Evolutionary conservation across 352 stramenopile species (phyloP).

Genomic region (Pilasporangium apinafurcum): DNA sequence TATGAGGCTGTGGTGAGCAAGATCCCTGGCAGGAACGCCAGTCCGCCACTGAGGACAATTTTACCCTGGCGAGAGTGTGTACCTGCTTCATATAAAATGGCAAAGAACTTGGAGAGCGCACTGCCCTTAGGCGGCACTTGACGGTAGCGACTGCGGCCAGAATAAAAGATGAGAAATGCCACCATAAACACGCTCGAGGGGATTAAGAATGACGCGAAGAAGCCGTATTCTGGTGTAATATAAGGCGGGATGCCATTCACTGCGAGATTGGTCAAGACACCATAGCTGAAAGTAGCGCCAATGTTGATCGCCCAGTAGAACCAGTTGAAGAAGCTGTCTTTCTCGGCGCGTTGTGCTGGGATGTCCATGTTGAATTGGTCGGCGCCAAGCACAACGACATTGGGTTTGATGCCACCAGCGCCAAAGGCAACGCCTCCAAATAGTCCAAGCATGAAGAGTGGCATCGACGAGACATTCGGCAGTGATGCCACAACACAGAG

Average conservation of each 20-base stretch:
- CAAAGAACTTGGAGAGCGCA: constrained; percentile 65
- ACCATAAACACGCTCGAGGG: constrained; percentile 76
- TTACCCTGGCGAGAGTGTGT: constrained; percentile 42
- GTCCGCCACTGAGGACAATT: constrained; percentile 66
- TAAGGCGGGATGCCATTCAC: constrained; percentile 86
- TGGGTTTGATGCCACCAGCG: constrained; percentile 70
- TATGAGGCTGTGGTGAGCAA: constrained; percentile 74
- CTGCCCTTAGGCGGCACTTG: constrained; percentile 72
- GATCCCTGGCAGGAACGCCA: constrained; percentile 70
- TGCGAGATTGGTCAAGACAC: constrained; percentile 85
- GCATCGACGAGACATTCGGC: constrained; percentile 43
- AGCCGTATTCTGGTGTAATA: constrained; percentile 76
- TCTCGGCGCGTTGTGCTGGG: constrained; percentile 58
- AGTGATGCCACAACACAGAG: constrained; percentile 64
- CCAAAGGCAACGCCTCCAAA: constrained; percentile 73
- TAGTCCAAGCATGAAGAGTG: constrained; percentile 77
- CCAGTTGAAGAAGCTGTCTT: constrained; percentile 91
- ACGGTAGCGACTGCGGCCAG: constrained; percentile 51
- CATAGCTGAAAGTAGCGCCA: constrained; percentile 88
- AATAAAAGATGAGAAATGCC: constrained; percentile 76
- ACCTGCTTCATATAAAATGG: constrained; percentile 58
- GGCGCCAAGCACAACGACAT: constrained; percentile 66
- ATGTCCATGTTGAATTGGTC: constrained; percentile 81
- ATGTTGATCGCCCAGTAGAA: constrained; percentile 94
- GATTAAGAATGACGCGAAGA: constrained; percentile 87